These are phyloP conservation scores for Poa annua DNA, from an alignment of 176 grass and related monocot species.

Conservation along the genomic window DNA sequence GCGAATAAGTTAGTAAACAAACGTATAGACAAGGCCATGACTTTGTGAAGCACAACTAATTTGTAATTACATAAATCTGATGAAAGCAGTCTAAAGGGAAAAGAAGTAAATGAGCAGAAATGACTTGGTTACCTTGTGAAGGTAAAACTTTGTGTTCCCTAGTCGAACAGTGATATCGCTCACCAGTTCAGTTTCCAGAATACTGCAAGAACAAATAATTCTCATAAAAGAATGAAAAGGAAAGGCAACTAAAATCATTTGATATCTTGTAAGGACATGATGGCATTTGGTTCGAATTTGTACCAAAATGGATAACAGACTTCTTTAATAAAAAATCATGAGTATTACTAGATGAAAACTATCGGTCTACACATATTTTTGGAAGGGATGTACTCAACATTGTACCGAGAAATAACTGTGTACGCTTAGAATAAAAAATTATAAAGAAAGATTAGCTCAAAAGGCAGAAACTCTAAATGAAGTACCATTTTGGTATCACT, in stretches of 20 bases:
- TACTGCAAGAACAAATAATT: slow-evolving; percentile 65
- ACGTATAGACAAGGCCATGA: neutral
- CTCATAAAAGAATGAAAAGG: slow-evolving; percentile 6
- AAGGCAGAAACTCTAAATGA: slow-evolving; percentile 3
- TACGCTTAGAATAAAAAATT: neutral
- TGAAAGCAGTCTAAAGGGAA: neutral
- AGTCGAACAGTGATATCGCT: slow-evolving; percentile 77
- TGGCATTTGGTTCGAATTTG: neutral
- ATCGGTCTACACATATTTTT: neutral
- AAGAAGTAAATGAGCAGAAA: slow-evolving; percentile 1
- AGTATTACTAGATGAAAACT: neutral
- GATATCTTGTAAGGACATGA: neutral
- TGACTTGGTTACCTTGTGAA: slow-evolving; percentile 82
- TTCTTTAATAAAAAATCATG: slow-evolving; percentile 25
- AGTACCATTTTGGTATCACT: slow-evolving; percentile 15
- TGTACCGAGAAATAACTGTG: neutral
- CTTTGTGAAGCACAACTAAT: slow-evolving; percentile 1
- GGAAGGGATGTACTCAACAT: neutral
- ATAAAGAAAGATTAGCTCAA: neutral
- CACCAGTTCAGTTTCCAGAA: slow-evolving; percentile 67
- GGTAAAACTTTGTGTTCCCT: slow-evolving; percentile 77
- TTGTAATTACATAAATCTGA: neutral
- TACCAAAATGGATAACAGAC: neutral
- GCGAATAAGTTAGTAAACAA: slow-evolving; percentile 19
- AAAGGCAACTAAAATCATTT: neutral